Conservation (phyloP, 257 asterid genomes). For the Solanum habrochaites region DNA sequence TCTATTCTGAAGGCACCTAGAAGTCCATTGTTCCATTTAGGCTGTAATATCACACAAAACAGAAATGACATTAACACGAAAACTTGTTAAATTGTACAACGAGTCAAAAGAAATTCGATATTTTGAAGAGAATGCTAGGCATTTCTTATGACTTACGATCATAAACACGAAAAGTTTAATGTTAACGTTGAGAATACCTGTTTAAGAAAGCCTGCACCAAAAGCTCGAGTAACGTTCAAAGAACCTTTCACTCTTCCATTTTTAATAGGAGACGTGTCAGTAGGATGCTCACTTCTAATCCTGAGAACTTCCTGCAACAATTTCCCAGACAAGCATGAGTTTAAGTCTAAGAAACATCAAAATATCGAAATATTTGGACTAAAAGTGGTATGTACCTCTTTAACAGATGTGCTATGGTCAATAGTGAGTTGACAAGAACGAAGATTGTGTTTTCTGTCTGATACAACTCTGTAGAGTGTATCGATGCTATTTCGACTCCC, state of each 20-base stretch:
- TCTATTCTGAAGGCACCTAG: slow-evolving; percentile 74
- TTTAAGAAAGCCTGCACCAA: slow-evolving; percentile 92
- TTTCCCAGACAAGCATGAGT: not conserved
- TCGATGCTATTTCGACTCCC: slow-evolving; percentile 19
- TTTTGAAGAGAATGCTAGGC: not conserved
- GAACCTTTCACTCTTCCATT: slow-evolving; percentile 86
- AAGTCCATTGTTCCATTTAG: slow-evolving; percentile 88
- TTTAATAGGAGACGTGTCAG: slow-evolving; percentile 51
- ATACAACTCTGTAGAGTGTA: slow-evolving; percentile 42
- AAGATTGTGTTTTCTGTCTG: slow-evolving; percentile 35
- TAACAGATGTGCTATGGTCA: slow-evolving; percentile 75
- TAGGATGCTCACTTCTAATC: slow-evolving; percentile 58
- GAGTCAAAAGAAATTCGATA: not conserved
- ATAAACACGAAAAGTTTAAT: not conserved
- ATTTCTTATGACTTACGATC: not conserved
- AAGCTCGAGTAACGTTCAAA: slow-evolving; percentile 84
- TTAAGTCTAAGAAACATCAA: not conserved
- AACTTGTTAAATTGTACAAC: not conserved
- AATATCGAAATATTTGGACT: not conserved
- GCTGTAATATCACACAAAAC: slow-evolving; percentile 38
- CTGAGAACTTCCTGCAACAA: slow-evolving; percentile 61
- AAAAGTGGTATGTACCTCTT: slow-evolving; percentile 40
- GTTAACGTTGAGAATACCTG: slow-evolving; percentile 28
- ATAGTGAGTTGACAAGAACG: slow-evolving; percentile 63
- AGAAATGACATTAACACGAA: not conserved